Evolutionary conservation across 1,284 basidiomycete species (phyloP), one percentile per base, ranked within the genome.

Genomic region (Marasmius sp.): DNA sequence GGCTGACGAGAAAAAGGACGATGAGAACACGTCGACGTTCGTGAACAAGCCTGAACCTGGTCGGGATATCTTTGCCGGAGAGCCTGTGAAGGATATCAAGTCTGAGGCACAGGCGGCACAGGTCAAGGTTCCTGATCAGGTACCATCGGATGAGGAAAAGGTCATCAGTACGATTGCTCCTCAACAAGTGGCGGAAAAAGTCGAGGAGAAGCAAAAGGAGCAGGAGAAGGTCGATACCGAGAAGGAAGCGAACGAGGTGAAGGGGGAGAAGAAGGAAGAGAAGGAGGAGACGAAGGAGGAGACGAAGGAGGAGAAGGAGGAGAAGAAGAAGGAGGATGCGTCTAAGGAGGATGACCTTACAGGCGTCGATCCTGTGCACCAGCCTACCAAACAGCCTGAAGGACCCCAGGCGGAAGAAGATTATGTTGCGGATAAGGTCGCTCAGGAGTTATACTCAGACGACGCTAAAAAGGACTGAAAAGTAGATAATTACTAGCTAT

Each of bases 31-130:
- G 2, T 73, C 74, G 0, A 69, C 83, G 9, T 74, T 79, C 8
- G 72, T 79, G 22, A 83, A 80, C 36, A 81, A 84, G 65, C 75
- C 87, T 0, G 88, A 90, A 66, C 90, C 90, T 4, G 89, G 89
- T 0, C 79, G 75, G 10, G 85, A 92, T 67, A 78, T 91, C 60
- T 92, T 92, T 69, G 87, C 77, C 0, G 79, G 75, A 10, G 71
- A 77, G 18, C 73, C 69, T 8, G 74, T 68, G 27, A 74, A 72
- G 45, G 77, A 77, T 18, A 74, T 74, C 63, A 76, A 77, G 70
- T 81, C 78, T 60, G 70, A 71, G 47, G 59, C 64, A 11, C 47
- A 64, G 50, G 43, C 63, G 22, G n/a, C n/a, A n/a, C n/a, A n/a
- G n/a, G n/a, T n/a, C n/a, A n/a, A n/a, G n/a, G n/a, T n/a, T n/a